These are phyloP conservation scores for Vaccinium macrocarpon DNA, from an alignment of 148 eudicot species.

Conservation along the genomic window DNA sequence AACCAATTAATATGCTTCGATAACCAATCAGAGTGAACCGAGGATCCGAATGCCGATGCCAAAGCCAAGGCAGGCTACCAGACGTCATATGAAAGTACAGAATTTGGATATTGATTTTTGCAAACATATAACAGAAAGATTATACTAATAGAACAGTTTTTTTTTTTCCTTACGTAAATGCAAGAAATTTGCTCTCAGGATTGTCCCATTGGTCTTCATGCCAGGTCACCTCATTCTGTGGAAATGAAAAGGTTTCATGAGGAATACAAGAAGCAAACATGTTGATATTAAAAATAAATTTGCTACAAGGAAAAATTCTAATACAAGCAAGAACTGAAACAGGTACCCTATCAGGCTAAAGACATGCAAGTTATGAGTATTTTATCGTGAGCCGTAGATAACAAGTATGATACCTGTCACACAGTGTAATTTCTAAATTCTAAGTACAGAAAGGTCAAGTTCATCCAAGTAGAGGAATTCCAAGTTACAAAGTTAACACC, in stretches of 20 bases:
- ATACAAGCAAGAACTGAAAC: not conserved
- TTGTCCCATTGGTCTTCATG: conserved; percentile 96
- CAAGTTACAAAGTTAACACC: not conserved
- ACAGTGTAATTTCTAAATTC: not conserved
- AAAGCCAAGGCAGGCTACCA: not conserved
- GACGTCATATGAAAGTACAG: not conserved
- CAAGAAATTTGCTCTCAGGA: conserved; percentile 87
- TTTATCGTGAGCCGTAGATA: not conserved
- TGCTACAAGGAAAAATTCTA: not conserved
- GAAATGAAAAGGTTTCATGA: conserved; percentile 2
- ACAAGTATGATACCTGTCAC: not conserved
- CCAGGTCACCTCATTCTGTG: conserved; percentile 84
- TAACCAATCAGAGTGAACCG: not conserved
- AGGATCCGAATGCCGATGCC: not conserved
- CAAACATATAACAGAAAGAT: not conserved
- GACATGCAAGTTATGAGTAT: not conserved
- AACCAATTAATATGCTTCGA: not conserved
- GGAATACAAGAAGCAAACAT: conserved; percentile 8
- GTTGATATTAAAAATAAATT: not conserved
- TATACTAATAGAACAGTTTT: not conserved
- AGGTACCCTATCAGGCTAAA: not conserved
- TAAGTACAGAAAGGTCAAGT: not conserved
- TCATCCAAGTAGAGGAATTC: not conserved
- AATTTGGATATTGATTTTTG: not conserved
- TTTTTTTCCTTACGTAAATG: conserved; percentile 70